Evolutionary conservation across 2,329 filamentous ascomycete species (phyloP), one percentile per base, ranked within the genome.

Genomic region (Ophiostoma sp.): DNA sequence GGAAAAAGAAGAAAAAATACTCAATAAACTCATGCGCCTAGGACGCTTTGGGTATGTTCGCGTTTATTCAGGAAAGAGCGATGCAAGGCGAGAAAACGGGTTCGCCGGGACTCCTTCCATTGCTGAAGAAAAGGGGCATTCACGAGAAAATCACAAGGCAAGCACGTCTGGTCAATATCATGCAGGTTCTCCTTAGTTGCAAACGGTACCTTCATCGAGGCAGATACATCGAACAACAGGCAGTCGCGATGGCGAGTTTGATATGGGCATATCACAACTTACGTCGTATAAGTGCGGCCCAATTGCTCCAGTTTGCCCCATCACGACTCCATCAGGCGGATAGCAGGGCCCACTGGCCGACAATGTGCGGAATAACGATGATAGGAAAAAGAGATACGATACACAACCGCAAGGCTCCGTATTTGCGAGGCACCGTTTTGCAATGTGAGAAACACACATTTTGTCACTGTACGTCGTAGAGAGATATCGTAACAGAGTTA

Each of bases 301-400:
- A 19, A 15, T 33, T 63, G 57, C 31, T 61, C 57, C 57, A 61
- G 28, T 9, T n/a, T 25, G 48, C 28, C 31, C 68, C 68, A 36
- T 55, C 19, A 17, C 45, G 66, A 48, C 66, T 69, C 66, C 66
- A 55, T 70, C 36, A 57, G 48, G 45, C 48, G 68, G 68, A 42
- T 36, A 57, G 31, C n/a, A 70, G 19, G 48, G 68, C 48, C 45
- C 66, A 52, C 66, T 31, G 63, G 17, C 63, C 19, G 61, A 64
- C 28, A 39, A 42, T 39, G 36, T 64, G 59, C 61, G 42, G 48
- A 55, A 69, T 19, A 33, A 19, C 33, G 12, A 19, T 28, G 55
- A 59, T 59, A 59, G 31, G 25, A 28, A 22, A 45, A 28, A 55
- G 22, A 55, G 22, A 9, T 25, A 9, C 2, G 7, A 15, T 55